Evolutionary conservation across 345 rosid species (phyloP), one percentile per base, ranked within the genome.

Genomic region (Anacardium occidentale): DNA sequence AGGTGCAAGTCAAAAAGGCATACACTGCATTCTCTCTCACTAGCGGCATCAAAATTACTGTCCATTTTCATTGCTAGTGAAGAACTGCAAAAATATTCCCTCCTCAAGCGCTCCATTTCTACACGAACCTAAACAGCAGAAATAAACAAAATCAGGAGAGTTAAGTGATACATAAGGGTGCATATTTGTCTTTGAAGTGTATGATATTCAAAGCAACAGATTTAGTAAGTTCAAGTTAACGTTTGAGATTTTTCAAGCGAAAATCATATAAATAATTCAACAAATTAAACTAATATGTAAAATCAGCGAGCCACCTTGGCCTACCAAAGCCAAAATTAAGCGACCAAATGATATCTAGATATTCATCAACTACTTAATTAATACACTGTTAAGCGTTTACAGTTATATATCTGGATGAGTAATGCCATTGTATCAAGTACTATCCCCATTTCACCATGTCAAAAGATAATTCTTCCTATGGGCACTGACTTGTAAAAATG

Each of bases 1-100:
- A 93, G 86, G 82, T 93, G 99, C 87, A 96, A 79, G 85, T 96
- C 97, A 65, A 93, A 96, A 79, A 86, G 86, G 80, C 99, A 96
- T 62, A 91, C 61, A 68, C 84, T 83, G 78, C 99, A 96, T 79
- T 96, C 99, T 77, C 95, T 90, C 87, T 96, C 98, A 20, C 83
- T 84, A 44, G 90, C 76, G 70, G 97, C 89, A 85, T 93, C 99
- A 58, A 96, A 96, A 78, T 83, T 84, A 76, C 84, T 86, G 64
- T 87, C 94, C 99, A 93, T 96, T 89, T 96, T 96, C 84, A 80
- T 37, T 69, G 91, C 82, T 76, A 66, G 96, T 2, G 84, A 85
- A 45, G 88, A 79, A 71, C 76, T 85, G 86, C 91, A 79, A 22
- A 90, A 74, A 71, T 80, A 79, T 64, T 83, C 93, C 83, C 99